Evolutionary conservation across 352 stramenopile species (phyloP).

Genomic region (Discostella stelligera): DNA sequence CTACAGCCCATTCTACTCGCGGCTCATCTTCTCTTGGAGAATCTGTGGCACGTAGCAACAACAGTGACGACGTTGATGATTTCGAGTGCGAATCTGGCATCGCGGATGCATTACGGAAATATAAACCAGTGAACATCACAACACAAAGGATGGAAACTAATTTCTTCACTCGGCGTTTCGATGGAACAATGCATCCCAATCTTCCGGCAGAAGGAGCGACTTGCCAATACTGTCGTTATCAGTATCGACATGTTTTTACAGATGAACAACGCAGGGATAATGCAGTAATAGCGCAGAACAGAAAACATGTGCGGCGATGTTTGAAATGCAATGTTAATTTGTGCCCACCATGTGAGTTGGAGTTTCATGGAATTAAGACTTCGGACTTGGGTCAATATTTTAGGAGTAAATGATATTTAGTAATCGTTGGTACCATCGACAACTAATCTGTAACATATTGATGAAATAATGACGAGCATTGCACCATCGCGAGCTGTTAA

Average conservation of each 20-base stretch:
- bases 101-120: not conserved
- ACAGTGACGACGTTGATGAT: not conserved
- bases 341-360: not conserved
- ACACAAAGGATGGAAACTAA: conserved; percentile 1
- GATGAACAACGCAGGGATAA: not conserved
- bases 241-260: not conserved
- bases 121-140: conserved; percentile 7
- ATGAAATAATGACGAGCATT: no score
- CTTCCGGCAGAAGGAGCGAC: not conserved
- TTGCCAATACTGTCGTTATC: not conserved
- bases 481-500: no score
- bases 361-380: conserved; percentile 3
- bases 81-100: not conserved
- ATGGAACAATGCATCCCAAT: not conserved
- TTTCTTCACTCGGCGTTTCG: not conserved
- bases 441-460: no score
- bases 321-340: not conserved
- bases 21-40: no score
- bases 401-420: not conserved
- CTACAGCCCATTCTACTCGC: no score
- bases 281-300: not conserved
- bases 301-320: not conserved
- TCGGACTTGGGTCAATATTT: not conserved
- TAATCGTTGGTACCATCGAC: no score
- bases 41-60: not conserved